Evolutionary conservation across 1,284 basidiomycete species (phyloP).

Genomic region (Omphalotus olearius): DNA sequence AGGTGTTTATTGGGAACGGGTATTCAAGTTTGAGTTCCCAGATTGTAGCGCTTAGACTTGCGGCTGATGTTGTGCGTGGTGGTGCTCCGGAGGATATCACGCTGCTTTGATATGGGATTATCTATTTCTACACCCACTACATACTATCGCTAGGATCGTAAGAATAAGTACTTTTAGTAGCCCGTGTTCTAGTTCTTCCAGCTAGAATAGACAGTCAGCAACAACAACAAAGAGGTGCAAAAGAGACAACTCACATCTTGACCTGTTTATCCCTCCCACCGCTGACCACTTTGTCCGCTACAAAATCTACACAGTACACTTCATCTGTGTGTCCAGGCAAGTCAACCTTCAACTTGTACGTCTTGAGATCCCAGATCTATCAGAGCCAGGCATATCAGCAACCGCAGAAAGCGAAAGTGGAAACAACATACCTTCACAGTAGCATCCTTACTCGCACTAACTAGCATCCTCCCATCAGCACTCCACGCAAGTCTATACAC

Average conservation of each 20-base stretch:
- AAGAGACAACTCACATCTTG: conserved; percentile 55
- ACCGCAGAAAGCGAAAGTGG: conserved; percentile 1
- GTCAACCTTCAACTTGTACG: conserved; percentile 90
- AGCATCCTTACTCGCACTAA: conserved; percentile 93
- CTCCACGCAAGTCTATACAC: conserved; percentile 97
- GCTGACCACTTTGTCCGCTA: conserved; percentile 96
- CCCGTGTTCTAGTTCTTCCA: conserved; percentile 31
- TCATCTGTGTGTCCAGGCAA: conserved; percentile 96
- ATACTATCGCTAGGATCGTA: no score
- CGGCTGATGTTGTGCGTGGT: conserved; percentile 28
- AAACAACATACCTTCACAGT: conserved; percentile 77
- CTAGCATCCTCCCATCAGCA: conserved; percentile 86
- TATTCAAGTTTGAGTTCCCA: conserved; percentile 42
- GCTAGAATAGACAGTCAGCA: conserved; percentile 17
- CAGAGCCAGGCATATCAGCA: conserved; percentile 3
- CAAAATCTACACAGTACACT: conserved; percentile 98
- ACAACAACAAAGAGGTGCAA: neutral
- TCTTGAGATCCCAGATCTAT: conserved; percentile 93
- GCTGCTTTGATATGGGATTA: conserved; percentile 20
- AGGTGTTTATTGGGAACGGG: conserved; percentile 41
- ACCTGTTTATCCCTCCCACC: conserved; percentile 77
- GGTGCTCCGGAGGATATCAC: conserved; percentile 32
- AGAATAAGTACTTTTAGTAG: no score
- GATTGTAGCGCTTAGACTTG: conserved; percentile 37
- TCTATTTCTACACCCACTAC: neutral